phyloP scores from a whole-genome alignment of 805 yeast genomes.

The Zygotorulaspora florentina region DNA sequence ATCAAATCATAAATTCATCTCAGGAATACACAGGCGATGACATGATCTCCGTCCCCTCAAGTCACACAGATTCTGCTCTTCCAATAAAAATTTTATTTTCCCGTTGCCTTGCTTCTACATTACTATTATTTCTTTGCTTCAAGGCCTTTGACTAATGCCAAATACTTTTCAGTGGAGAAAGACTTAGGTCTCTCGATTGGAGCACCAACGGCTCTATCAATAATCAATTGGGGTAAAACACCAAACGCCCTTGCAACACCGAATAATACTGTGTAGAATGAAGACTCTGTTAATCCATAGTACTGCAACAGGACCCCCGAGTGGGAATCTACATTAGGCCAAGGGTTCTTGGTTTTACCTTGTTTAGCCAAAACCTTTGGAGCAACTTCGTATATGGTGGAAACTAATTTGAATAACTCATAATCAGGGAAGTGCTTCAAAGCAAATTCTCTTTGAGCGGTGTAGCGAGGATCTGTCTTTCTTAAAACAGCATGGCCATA shows the following conservation, averaged over 20 bases:
- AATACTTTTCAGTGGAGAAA: slow-evolving; percentile 89
- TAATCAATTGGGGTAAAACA: slow-evolving; percentile 78
- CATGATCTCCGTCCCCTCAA: background rate
- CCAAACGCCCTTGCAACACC: slow-evolving; percentile 87
- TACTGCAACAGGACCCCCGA: slow-evolving; percentile 82
- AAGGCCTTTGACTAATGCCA: slow-evolving; percentile 62
- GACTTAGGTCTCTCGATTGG: slow-evolving; percentile 90
- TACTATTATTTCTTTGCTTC: slow-evolving; percentile 18
- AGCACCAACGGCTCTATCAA: slow-evolving; percentile 76
- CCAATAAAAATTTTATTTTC: background rate
- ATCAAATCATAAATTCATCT: background rate
- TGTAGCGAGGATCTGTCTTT: slow-evolving; percentile 85
- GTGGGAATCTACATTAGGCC: slow-evolving; percentile 89
- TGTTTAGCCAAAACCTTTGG: slow-evolving; percentile 76
- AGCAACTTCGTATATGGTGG: slow-evolving; percentile 75
- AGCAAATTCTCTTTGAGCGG: slow-evolving; percentile 82
- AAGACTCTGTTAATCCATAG: slow-evolving; percentile 77
- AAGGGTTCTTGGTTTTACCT: slow-evolving; percentile 89
- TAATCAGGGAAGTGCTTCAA: slow-evolving; percentile 71
- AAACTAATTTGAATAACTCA: slow-evolving; percentile 72
- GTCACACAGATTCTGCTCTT: too few relatives aligned
- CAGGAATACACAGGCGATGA: background rate
- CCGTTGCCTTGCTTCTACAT: background rate
- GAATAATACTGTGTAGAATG: slow-evolving; percentile 80
- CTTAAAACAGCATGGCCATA: slow-evolving; percentile 86